Percentiles rank a stretch among this genome's conserved stretches.
phyloP scores from a whole-genome alignment of 2,329 filamentous ascomycete species.

The Aspergillus ochraceoroseus region DNA sequence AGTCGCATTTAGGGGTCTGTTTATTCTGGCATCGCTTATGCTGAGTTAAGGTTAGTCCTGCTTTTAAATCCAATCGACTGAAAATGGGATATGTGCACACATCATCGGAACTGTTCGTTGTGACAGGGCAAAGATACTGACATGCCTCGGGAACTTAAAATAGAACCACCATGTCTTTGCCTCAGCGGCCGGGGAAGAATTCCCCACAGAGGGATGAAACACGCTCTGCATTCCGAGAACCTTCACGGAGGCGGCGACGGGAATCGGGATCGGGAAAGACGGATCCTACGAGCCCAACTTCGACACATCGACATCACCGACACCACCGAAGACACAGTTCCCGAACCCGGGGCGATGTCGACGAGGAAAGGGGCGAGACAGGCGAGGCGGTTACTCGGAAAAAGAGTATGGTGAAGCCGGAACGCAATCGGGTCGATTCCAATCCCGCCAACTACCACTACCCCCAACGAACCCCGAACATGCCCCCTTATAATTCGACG shows the following conservation, averaged over 20 bases:
- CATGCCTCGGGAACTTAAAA: neutral
- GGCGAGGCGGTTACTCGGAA: constrained; percentile 60
- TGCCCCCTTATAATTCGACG: constrained; percentile 82
- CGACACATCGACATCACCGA: constrained; percentile 37
- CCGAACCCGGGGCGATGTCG: constrained; percentile 41
- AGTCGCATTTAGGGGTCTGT: constrained; percentile 1
- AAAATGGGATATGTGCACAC: too few relatives aligned
- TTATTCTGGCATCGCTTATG: constrained; percentile 7
- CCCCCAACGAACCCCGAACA: constrained; percentile 86
- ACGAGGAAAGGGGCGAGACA: constrained; percentile 53
- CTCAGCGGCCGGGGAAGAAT: constrained; percentile 59
- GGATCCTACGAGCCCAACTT: constrained; percentile 33
- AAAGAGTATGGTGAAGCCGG: constrained; percentile 81
- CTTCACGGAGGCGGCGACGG: constrained; percentile 61
- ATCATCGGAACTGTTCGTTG: too few relatives aligned
- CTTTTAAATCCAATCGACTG: too few relatives aligned
- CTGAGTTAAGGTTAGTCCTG: constrained; percentile 11
- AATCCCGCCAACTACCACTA: constrained; percentile 96
- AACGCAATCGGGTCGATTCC: constrained; percentile 76
- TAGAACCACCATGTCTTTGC: constrained; percentile 46
- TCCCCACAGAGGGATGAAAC: constrained; percentile 56
- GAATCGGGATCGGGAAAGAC: constrained; percentile 64
- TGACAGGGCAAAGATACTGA: too few relatives aligned
- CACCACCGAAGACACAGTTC: constrained; percentile 45
- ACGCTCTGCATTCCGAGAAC: constrained; percentile 61